A percentile compares a stretch with the other conserved stretches of the same genome.
Evolutionary conservation across 768 basidiomycete genomes (phyloP).

Genomic region (Calocera viscosa): DNA sequence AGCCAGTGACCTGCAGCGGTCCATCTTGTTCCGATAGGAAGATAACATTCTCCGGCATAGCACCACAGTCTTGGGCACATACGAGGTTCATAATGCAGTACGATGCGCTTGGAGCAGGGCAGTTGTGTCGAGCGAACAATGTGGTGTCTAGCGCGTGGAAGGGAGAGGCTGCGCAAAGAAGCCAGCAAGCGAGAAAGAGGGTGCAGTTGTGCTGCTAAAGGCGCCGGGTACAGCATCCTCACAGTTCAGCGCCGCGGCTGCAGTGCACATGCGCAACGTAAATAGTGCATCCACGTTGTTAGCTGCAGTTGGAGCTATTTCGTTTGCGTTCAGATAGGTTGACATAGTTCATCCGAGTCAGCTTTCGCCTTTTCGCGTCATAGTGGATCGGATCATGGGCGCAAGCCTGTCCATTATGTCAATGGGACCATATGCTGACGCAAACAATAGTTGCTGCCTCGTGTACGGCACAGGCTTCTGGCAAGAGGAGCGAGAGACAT

Average conservation of each 20-base stretch:
- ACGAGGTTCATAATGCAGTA: neutral
- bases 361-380: neutral
- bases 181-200: neutral
- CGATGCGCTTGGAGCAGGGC: neutral
- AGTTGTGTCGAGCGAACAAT: neutral
- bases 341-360: neutral
- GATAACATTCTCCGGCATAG: neutral
- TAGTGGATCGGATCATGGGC: neutral
- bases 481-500: neutral
- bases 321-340: neutral
- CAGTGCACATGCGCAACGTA: neutral
- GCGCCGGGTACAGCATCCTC: neutral
- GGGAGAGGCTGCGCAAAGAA: slow-evolving; percentile 1
- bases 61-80: neutral
- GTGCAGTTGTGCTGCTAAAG: neutral
- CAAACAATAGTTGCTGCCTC: slow-evolving; percentile 2
- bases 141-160: neutral
- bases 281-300: neutral
- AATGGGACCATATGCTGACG: neutral
- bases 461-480: neutral
- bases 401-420: neutral
- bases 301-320: neutral
- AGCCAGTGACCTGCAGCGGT: neutral
- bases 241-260: neutral
- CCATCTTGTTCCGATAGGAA: neutral